Percentiles rank a stretch among this genome's conserved stretches.
phyloP scores from a whole-genome alignment of 306 rosid genomes.

The Cicer arietinum region DNA sequence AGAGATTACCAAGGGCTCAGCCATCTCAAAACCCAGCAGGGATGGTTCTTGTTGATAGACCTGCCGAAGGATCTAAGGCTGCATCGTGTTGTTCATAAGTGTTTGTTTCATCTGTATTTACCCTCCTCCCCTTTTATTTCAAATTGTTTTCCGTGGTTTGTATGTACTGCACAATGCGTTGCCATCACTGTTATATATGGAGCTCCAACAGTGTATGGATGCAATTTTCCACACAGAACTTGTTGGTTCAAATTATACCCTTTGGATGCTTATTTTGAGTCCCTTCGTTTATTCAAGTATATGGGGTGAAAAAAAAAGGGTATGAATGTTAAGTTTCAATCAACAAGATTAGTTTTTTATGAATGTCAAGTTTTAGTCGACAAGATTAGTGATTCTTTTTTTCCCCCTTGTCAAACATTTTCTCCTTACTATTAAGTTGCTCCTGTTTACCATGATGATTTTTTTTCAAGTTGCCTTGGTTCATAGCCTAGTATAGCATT shows the following conservation, averaged over 20 bases:
- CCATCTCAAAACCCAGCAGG: conserved; percentile 70
- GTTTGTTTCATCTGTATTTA: conserved; percentile 19
- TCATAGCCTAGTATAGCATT: no score
- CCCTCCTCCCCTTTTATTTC: conserved; percentile 26
- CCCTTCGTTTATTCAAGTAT: conserved; percentile 39
- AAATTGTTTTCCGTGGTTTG: conserved; percentile 48
- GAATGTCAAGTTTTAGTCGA: neutral
- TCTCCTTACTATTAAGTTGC: no score
- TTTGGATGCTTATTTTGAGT: conserved; percentile 4
- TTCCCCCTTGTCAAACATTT: neutral
- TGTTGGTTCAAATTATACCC: conserved; percentile 43
- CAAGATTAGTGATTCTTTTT: neutral
- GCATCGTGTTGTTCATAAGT: conserved; percentile 64
- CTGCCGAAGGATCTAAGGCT: conserved; percentile 59
- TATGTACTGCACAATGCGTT: conserved; percentile 39
- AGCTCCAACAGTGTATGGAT: conserved; percentile 38
- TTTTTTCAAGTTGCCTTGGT: no score
- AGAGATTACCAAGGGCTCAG: conserved; percentile 67
- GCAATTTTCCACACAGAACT: conserved; percentile 43
- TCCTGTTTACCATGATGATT: no score
- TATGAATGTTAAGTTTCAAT: neutral
- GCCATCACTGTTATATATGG: conserved; percentile 42
- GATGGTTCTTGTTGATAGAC: conserved; percentile 73
- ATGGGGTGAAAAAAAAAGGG: neutral
- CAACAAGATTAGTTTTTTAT: no score